These are phyloP conservation scores for Auricularia sp. DNA, from an alignment of 768 basidiomycete genomes.

Conservation along the genomic window DNA sequence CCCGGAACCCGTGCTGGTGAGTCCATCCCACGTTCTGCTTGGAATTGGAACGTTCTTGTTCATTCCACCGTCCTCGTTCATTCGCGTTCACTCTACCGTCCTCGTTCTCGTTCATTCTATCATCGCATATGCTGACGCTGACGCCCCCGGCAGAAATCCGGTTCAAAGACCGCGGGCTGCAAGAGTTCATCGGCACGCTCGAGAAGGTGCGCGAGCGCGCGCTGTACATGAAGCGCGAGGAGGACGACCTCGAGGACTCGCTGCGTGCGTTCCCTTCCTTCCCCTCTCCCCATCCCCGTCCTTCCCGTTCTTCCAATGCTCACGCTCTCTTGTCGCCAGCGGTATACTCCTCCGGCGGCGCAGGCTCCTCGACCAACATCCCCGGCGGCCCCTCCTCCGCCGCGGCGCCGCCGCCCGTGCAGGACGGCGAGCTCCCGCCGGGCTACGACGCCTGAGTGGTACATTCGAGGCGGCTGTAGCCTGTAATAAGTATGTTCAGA, in stretches of 20 bases:
- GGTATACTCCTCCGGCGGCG: background rate
- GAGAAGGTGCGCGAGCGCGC: conserved; percentile 71
- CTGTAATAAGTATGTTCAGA: no score
- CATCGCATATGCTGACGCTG: background rate
- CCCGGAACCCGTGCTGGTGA: conserved; percentile 35
- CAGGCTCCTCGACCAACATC: background rate
- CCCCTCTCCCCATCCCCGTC: no score
- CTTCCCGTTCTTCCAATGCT: no score
- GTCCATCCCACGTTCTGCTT: background rate
- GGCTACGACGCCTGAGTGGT: background rate
- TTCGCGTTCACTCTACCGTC: no score
- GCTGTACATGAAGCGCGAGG: conserved; percentile 63
- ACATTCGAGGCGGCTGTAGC: no score
- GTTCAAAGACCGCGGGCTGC: conserved; percentile 57
- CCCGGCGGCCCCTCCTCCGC: background rate
- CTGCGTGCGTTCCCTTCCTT: no score
- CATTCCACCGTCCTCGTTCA: no score
- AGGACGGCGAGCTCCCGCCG: background rate
- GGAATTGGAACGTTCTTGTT: no score
- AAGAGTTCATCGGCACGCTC: conserved; percentile 58
- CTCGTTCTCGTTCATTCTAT: background rate
- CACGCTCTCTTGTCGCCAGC: no score
- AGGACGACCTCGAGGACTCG: conserved; percentile 45
- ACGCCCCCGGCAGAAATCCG: conserved; percentile 43
- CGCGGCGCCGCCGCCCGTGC: background rate